These are phyloP conservation scores for Podospora pseudocomata DNA, from an alignment of 495 filamentous ascomycete genomes.

Conservation along the genomic window DNA sequence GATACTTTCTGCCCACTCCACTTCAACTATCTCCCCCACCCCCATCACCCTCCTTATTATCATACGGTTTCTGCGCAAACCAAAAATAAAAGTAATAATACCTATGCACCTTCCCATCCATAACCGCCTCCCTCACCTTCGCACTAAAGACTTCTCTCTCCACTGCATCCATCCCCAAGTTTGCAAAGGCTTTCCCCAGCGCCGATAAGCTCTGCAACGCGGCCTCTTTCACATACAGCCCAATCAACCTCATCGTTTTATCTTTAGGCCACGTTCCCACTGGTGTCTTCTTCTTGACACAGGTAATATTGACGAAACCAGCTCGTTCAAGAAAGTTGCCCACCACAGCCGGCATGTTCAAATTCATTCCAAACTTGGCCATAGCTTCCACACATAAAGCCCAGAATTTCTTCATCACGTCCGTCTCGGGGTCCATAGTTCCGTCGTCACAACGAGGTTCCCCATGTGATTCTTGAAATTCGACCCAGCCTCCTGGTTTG, in stretches of 20 bases:
- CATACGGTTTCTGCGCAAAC: conserved; percentile 35
- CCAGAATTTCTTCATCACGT: conserved; percentile 32
- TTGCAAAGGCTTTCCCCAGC: conserved; percentile 50
- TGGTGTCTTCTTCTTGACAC: conserved; percentile 50
- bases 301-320: conserved; percentile 57
- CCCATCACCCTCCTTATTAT: too few species aligned
- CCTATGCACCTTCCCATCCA: conserved; percentile 31
- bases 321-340: conserved; percentile 47
- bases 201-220: conserved; percentile 48
- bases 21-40: too few species aligned
- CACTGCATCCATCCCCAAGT: conserved; percentile 33
- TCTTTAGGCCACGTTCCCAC: conserved; percentile 56
- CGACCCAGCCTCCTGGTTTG: conserved; percentile 36
- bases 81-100: conserved; percentile 40
- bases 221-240: conserved; percentile 33
- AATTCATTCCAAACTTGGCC: conserved; percentile 35
- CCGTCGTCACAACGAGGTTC: conserved; percentile 36
- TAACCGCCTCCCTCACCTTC: conserved; percentile 30
- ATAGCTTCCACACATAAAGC: conserved; percentile 28
- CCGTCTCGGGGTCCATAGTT: conserved; percentile 27
- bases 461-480: conserved; percentile 40
- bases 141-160: conserved; percentile 34
- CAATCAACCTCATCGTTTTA: conserved; percentile 53
- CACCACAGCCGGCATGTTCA: conserved; percentile 44
- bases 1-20: too few species aligned